phyloP scores from a whole-genome alignment of 2,329 filamentous ascomycete genomes.

The Hypocrella siamensis region DNA sequence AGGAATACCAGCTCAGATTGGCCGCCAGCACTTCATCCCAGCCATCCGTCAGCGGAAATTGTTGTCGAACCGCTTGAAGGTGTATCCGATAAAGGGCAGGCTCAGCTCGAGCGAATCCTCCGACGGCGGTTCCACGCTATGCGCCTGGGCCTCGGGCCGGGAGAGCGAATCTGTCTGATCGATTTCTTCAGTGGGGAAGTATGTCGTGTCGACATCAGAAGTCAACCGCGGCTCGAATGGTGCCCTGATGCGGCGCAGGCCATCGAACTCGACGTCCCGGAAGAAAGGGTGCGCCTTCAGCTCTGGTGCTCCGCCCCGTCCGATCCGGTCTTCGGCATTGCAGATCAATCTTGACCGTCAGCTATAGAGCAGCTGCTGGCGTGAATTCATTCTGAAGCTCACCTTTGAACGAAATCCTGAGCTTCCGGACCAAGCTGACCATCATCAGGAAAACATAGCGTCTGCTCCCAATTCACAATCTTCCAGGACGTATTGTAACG shows the following conservation, averaged over 20 bases:
- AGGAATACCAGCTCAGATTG: too few relatives aligned
- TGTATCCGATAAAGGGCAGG: slow-evolving; percentile 51
- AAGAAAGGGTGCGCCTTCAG: slow-evolving; percentile 95
- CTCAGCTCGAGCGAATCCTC: slow-evolving; percentile 89
- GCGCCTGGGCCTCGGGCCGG: slow-evolving; percentile 67
- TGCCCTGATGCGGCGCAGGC: slow-evolving; percentile 78
- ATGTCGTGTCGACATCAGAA: slow-evolving; percentile 89
- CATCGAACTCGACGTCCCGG: slow-evolving; percentile 89
- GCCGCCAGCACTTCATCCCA: too few relatives aligned
- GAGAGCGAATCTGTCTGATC: slow-evolving; percentile 91
- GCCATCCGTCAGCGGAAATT: slow-evolving; percentile 54
- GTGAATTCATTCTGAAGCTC: too few relatives aligned
- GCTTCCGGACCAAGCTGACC: slow-evolving; percentile 78
- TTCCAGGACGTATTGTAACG: slow-evolving; percentile 96
- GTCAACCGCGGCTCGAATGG: slow-evolving; percentile 91
- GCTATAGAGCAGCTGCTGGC: too few relatives aligned
- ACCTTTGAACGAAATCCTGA: slow-evolving; percentile 86
- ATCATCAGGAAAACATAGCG: slow-evolving; percentile 92
- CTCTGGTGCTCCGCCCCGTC: slow-evolving; percentile 71
- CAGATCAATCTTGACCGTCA: slow-evolving; percentile 95
- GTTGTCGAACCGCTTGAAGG: slow-evolving; percentile 89
- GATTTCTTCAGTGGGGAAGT: slow-evolving; percentile 98
- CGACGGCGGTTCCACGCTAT: slow-evolving; percentile 45
- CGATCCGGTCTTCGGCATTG: slow-evolving; percentile 83
- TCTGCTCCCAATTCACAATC: slow-evolving; percentile 96